These are phyloP conservation scores for Theobroma cacao DNA, from an alignment of 345 rosid species.

Conservation along the genomic window DNA sequence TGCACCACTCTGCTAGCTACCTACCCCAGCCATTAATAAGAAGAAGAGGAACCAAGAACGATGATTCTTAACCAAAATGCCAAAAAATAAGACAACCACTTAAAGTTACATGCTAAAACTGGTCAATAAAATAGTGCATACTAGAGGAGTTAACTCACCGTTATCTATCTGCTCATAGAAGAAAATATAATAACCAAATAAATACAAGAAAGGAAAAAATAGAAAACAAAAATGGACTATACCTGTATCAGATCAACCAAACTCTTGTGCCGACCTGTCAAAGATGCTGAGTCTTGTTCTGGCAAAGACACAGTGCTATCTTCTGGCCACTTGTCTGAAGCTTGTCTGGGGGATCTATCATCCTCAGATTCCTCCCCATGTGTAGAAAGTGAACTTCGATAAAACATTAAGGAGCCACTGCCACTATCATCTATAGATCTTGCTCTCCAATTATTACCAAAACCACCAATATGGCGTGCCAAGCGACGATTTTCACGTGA, in stretches of 20 bases:
- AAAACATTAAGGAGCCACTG: slow-evolving; percentile 38
- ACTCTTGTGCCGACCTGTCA: slow-evolving; percentile 70
- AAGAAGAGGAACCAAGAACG: neutral
- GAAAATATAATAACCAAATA: neutral
- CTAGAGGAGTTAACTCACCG: neutral
- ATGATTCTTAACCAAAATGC: neutral
- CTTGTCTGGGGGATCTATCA: slow-evolving; percentile 48
- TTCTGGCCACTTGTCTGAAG: slow-evolving; percentile 23
- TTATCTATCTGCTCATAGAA: neutral
- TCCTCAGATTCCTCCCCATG: slow-evolving; percentile 87
- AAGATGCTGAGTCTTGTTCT: slow-evolving; percentile 36
- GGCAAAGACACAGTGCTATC: slow-evolving; percentile 18
- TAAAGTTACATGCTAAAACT: neutral
- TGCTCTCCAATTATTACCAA: slow-evolving; percentile 46
- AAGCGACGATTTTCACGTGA: slow-evolving; percentile 71
- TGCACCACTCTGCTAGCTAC: neutral
- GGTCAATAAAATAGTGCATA: neutral
- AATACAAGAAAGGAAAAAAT: neutral
- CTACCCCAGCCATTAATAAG: neutral
- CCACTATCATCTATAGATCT: slow-evolving; percentile 56
- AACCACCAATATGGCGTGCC: slow-evolving; percentile 64
- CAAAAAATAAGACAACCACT: neutral
- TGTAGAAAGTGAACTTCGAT: slow-evolving; percentile 57
- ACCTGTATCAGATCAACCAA: slow-evolving; percentile 93
- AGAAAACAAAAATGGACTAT: slow-evolving; percentile 3